Evolutionary conservation across 208 protist species (phyloP).

Genomic region (Trypanosoma cruzi): DNA sequence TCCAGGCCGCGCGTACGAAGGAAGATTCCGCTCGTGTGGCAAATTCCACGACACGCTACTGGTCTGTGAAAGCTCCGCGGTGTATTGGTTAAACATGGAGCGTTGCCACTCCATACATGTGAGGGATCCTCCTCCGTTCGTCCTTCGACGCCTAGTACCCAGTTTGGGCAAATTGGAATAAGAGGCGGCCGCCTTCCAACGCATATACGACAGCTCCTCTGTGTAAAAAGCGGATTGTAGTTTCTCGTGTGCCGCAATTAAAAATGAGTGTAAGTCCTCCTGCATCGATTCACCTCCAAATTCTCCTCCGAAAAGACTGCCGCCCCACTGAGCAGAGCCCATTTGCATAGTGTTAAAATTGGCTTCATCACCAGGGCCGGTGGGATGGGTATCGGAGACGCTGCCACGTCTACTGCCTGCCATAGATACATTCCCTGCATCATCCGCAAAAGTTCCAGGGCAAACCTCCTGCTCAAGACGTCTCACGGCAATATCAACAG

Average conservation of each 20-base stretch:
- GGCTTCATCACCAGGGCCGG: not conserved
- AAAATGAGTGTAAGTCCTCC: not conserved
- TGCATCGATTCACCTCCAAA: not conserved
- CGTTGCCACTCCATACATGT: not conserved
- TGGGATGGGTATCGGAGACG: not conserved
- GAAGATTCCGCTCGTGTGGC: not conserved
- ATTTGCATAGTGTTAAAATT: not conserved
- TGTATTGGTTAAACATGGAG: slow-evolving; percentile 4
- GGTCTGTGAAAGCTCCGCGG: not conserved
- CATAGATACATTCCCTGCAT: not conserved
- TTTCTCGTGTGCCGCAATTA: slow-evolving; percentile 3
- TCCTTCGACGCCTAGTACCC: not conserved
- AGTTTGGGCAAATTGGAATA: not conserved
- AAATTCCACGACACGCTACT: not conserved
- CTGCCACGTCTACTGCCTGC: not conserved
- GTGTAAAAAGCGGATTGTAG: slow-evolving; percentile 2
- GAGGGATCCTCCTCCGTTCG: not conserved
- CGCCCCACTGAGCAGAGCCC: not conserved
- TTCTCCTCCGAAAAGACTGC: not conserved
- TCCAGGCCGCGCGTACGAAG: slow-evolving; percentile 6
- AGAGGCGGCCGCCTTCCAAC: not conserved
- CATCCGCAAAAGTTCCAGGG: not conserved
- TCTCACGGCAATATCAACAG: slow-evolving; percentile 50
- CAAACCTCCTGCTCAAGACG: slow-evolving; percentile 37
- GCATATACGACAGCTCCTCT: not conserved